A percentile compares a stretch with the other conserved stretches of the same genome.
phyloP scores from a whole-genome alignment of 345 rosid species.

The Camelina sativa region DNA sequence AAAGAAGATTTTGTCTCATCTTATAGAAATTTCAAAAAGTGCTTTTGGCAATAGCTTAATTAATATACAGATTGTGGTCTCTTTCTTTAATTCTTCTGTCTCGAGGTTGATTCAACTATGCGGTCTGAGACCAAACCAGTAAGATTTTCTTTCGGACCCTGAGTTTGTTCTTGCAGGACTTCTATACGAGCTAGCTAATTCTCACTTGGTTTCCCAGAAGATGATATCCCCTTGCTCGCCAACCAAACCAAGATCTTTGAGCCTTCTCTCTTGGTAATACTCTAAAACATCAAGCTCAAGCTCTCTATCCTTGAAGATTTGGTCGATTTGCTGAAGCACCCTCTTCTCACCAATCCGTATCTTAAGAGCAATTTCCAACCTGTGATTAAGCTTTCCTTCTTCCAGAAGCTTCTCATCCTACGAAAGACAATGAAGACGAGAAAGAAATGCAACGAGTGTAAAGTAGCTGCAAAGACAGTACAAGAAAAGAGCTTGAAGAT shows the following conservation, averaged over 20 bases:
- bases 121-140: slow-evolving; percentile 22
- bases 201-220: slow-evolving; percentile 74
- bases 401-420: slow-evolving; percentile 77
- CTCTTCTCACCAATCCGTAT: slow-evolving; percentile 82
- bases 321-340: slow-evolving; percentile 78
- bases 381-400: slow-evolving; percentile 52
- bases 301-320: slow-evolving; percentile 68
- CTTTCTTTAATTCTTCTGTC: slow-evolving; percentile 9
- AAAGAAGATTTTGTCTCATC: slow-evolving; percentile 37
- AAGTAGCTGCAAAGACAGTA: slow-evolving; percentile 14
- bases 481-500: slow-evolving; percentile 16
- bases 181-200: slow-evolving; percentile 10
- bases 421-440: slow-evolving; percentile 21
- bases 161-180: slow-evolving; percentile 36
- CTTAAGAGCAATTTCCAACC: slow-evolving; percentile 66
- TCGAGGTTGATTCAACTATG: slow-evolving; percentile 18
- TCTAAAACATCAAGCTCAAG: slow-evolving; percentile 67
- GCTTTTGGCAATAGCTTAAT: slow-evolving; percentile 40
- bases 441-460: slow-evolving; percentile 6
- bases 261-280: slow-evolving; percentile 94
- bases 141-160: slow-evolving; percentile 11
- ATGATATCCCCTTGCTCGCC: slow-evolving; percentile 98
- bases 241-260: slow-evolving; percentile 83
- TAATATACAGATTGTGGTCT: slow-evolving; percentile 34
- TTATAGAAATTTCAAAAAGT: slow-evolving; percentile 38